Percentiles rank a stretch among this genome's conserved stretches.
phyloP scores from a whole-genome alignment of 164 flowering plant genomes.

The Umbilicus rupestris region DNA sequence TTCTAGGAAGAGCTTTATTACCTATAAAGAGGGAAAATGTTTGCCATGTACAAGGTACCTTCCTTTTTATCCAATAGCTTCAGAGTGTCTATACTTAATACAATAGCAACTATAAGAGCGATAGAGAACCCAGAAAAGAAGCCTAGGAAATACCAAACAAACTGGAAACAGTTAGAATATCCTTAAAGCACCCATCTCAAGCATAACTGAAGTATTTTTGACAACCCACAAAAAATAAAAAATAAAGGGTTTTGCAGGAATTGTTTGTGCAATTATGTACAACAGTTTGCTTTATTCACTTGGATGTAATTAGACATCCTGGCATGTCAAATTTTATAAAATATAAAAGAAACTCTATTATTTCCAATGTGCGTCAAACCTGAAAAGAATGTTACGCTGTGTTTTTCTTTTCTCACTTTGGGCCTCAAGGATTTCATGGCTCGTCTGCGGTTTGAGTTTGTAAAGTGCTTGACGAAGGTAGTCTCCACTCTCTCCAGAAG shows the following conservation, averaged over 20 bases:
- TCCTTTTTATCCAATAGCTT: slow-evolving; percentile 24
- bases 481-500: slow-evolving; percentile 44
- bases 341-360: not conserved
- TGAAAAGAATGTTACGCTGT: slow-evolving; percentile 38
- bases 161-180: not conserved
- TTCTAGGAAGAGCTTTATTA: slow-evolving; percentile 7
- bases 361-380: slow-evolving; percentile 19
- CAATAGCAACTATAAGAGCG: slow-evolving; percentile 35
- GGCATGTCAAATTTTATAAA: not conserved
- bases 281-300: not conserved
- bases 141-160: slow-evolving; percentile 20
- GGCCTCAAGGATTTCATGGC: slow-evolving; percentile 52
- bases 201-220: not conserved
- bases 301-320: not conserved
- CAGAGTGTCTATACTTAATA: slow-evolving; percentile 23
- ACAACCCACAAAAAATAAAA: not conserved
- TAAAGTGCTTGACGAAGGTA: slow-evolving; percentile 40
- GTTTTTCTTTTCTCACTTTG: slow-evolving; percentile 38
- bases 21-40: slow-evolving; percentile 49
- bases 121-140: slow-evolving; percentile 43
- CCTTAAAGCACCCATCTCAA: not conserved
- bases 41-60: slow-evolving; percentile 31
- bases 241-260: not conserved
- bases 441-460: slow-evolving; percentile 33
- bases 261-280: not conserved